A percentile compares a stretch with the other conserved stretches of the same genome.
These are phyloP conservation scores for Podospora appendiculata DNA, from an alignment of 495 filamentous ascomycete genomes.

Conservation along the genomic window DNA sequence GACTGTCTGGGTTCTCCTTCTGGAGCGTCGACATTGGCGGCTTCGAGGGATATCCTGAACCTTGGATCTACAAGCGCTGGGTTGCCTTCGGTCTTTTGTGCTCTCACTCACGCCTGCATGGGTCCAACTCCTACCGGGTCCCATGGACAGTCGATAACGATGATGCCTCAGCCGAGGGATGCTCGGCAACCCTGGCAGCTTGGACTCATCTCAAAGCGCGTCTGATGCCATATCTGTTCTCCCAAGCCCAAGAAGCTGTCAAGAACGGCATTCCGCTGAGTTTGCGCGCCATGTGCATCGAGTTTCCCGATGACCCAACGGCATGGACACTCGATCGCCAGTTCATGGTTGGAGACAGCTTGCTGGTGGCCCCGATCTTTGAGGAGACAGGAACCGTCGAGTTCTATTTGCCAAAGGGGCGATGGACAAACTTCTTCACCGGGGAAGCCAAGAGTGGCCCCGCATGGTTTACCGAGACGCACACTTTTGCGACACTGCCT, in stretches of 20 bases:
- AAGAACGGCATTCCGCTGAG: slow-evolving; percentile 42
- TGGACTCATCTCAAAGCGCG: slow-evolving; percentile 56
- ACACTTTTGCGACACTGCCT: slow-evolving; percentile 38
- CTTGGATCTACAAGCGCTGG: slow-evolving; percentile 70
- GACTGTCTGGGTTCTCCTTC: slow-evolving; percentile 59
- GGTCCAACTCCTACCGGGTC: slow-evolving; percentile 58
- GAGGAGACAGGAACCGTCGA: slow-evolving; percentile 49
- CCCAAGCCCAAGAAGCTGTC: slow-evolving; percentile 42
- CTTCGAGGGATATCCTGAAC: slow-evolving; percentile 60
- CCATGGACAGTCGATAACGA: slow-evolving; percentile 65
- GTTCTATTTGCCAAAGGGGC: slow-evolving; percentile 55
- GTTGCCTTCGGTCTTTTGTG: slow-evolving; percentile 64
- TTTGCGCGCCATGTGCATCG: slow-evolving; percentile 54
- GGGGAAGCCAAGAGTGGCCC: slow-evolving; percentile 35
- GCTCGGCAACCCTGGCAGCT: slow-evolving; percentile 46
- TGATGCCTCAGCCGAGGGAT: slow-evolving; percentile 34
- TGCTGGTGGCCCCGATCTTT: slow-evolving; percentile 56
- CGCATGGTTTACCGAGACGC: slow-evolving; percentile 40
- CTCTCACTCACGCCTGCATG: slow-evolving; percentile 60
- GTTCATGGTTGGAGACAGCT: slow-evolving; percentile 55
- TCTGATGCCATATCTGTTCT: slow-evolving; percentile 55
- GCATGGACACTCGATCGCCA: slow-evolving; percentile 57
- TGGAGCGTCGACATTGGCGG: slow-evolving; percentile 68
- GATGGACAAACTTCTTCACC: slow-evolving; percentile 49
- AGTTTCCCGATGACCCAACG: slow-evolving; percentile 57